A percentile compares a stretch with the other conserved stretches of the same genome.
Conservation (phyloP, 352 stramenopile genomes). For the Pythium phragmiticola region DNA sequence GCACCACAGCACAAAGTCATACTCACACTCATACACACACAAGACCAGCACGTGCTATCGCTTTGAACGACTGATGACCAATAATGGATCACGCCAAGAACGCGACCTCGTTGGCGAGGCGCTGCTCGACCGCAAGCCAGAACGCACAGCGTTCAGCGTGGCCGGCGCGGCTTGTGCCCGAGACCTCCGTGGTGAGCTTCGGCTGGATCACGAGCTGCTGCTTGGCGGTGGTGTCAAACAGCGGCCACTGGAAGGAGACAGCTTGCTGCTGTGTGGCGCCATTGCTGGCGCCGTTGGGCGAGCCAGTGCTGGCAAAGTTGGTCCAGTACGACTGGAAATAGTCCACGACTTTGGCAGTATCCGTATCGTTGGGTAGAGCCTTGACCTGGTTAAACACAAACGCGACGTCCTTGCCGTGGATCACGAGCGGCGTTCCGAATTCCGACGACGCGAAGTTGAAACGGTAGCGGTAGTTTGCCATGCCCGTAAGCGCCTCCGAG, state of each 20-base stretch:
- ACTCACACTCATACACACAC: too few species aligned
- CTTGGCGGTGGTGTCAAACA: not conserved
- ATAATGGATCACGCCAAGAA: too few species aligned
- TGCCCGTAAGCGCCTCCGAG: not conserved
- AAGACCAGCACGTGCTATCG: too few species aligned
- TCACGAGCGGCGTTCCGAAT: not conserved
- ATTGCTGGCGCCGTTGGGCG: not conserved
- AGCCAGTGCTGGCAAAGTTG: conserved; percentile 3
- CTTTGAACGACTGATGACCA: too few species aligned
- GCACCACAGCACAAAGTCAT: too few species aligned
- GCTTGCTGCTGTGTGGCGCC: not conserved
- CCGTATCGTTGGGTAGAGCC: not conserved
- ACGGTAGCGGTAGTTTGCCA: conserved; percentile 15
- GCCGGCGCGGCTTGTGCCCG: not conserved
- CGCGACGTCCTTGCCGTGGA: conserved; percentile 8
- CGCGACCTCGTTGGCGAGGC: too few species aligned
- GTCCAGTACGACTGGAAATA: conserved; percentile 12
- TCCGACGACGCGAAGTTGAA: conserved; percentile 9
- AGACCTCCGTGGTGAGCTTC: not conserved
- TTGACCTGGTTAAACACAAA: conserved; percentile 20
- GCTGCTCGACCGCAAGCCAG: conserved; percentile 11
- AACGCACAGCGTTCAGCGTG: conserved; percentile 19
- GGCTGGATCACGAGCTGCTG: conserved; percentile 19
- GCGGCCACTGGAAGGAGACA: too few species aligned
- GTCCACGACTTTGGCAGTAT: not conserved